These are phyloP conservation scores for Tylopilus cervinicoccineus DNA, from an alignment of 768 basidiomycete genomes.

Conservation along the genomic window DNA sequence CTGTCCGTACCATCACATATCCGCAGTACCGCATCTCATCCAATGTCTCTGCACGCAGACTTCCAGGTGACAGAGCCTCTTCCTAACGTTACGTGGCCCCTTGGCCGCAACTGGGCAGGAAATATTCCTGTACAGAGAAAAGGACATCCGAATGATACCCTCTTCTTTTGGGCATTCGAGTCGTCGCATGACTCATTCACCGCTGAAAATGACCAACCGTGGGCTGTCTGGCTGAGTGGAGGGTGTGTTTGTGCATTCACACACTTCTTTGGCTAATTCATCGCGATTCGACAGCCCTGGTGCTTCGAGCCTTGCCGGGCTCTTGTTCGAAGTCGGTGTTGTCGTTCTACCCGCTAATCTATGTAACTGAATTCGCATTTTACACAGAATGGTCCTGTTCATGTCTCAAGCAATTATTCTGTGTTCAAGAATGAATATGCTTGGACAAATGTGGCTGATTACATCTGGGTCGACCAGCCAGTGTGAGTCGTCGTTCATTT, in stretches of 20 bases:
- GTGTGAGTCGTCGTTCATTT: conserved; percentile 33
- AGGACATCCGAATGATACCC: neutral
- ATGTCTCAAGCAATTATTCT: conserved; percentile 48
- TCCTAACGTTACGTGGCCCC: neutral
- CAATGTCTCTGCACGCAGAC: neutral
- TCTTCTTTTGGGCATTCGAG: neutral
- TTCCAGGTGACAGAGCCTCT: neutral
- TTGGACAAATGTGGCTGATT: conserved; percentile 60
- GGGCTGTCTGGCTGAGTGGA: conserved; percentile 73
- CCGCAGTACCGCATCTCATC: conserved; percentile 33
- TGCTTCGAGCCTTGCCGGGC: conserved; percentile 61
- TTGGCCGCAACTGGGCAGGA: neutral
- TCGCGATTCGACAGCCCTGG: conserved; percentile 45
- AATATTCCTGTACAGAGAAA: neutral
- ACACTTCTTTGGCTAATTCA: neutral
- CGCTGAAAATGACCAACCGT: conserved; percentile 44
- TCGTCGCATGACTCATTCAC: conserved; percentile 47
- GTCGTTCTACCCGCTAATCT: neutral
- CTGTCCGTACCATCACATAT: conserved; percentile 39
- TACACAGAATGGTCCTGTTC: conserved; percentile 63
- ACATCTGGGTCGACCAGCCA: conserved; percentile 72
- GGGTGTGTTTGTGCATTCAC: conserved; percentile 38
- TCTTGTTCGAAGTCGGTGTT: conserved; percentile 55
- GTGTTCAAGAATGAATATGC: conserved; percentile 48
- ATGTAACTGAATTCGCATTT: neutral